phyloP scores from a whole-genome alignment of 2,329 filamentous ascomycete species.

The Aspergillus pseudonomiae region DNA sequence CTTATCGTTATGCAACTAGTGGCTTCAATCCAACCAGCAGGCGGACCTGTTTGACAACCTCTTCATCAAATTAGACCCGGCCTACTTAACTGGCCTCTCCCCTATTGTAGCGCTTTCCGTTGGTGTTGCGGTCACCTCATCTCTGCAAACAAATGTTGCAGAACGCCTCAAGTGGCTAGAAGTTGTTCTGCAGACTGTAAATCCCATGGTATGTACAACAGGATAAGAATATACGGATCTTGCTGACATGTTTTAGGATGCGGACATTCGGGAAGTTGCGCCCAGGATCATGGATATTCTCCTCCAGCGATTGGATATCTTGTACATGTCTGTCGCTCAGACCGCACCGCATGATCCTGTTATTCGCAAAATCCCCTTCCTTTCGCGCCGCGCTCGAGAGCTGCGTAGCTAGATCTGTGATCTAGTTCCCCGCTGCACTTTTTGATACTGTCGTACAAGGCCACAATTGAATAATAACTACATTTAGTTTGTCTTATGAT shows the following conservation, averaged over 20 bases:
- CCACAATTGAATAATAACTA: background rate
- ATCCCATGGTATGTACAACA: conserved; percentile 52
- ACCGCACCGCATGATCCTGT: conserved; percentile 55
- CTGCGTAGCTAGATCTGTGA: conserved; percentile 26
- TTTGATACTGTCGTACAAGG: background rate
- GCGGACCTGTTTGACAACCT: conserved; percentile 64
- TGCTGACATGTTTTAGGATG: conserved; percentile 43
- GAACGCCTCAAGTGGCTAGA: conserved; percentile 64
- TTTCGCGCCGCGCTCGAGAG: conserved; percentile 48
- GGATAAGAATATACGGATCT: background rate
- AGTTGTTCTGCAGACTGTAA: conserved; percentile 56
- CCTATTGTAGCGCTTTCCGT: conserved; percentile 64
- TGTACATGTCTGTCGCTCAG: conserved; percentile 61
- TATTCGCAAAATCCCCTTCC: conserved; percentile 53
- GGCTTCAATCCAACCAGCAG: conserved; percentile 64
- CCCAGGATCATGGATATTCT: conserved; percentile 64
- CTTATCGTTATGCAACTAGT: conserved; percentile 37
- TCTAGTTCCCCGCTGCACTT: background rate
- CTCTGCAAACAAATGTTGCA: conserved; percentile 55
- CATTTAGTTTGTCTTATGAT: conserved; percentile 4
- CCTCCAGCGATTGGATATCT: conserved; percentile 57
- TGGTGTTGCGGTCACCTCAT: conserved; percentile 63
- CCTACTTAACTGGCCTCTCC: conserved; percentile 58
- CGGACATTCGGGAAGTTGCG: conserved; percentile 59
- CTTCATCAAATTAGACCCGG: conserved; percentile 61